Conservation (phyloP, 176 grass and related monocot genomes). For the Themeda triandra region DNA sequence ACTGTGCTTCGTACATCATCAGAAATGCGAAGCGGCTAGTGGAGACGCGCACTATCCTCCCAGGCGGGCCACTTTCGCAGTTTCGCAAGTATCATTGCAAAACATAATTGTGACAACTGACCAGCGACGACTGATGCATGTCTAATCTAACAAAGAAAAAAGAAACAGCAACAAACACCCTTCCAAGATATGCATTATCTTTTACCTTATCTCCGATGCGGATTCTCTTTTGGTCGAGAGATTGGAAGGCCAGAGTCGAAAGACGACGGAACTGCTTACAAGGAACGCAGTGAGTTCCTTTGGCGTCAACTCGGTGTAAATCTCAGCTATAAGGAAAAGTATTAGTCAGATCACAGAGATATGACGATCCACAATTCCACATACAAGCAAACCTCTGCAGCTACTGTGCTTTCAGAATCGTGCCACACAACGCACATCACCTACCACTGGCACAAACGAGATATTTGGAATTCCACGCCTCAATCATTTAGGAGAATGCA, state of each 20-base stretch:
- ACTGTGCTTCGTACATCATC: not conserved
- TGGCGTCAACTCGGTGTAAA: slow-evolving; percentile 14
- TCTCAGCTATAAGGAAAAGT: slow-evolving; percentile 14
- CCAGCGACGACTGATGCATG: not conserved
- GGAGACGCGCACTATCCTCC: not conserved
- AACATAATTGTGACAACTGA: slow-evolving; percentile 14
- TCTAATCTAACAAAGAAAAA: not conserved
- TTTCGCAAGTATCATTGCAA: not conserved
- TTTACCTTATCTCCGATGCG: not conserved
- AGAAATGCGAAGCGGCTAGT: not conserved
- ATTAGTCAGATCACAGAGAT: not conserved
- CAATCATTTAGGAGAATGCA: slow-evolving; percentile 18
- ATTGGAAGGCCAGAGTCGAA: slow-evolving; percentile 10
- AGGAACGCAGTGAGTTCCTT: slow-evolving; percentile 29
- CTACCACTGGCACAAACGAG: not conserved
- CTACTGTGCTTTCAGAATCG: not conserved
- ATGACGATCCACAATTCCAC: not conserved
- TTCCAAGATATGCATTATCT: not conserved
- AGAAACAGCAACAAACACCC: not conserved
- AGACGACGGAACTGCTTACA: slow-evolving; percentile 29
- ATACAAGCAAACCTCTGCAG: not conserved
- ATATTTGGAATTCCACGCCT: not conserved
- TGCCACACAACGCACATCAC: slow-evolving; percentile 2
- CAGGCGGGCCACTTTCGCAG: not conserved
- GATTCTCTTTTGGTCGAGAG: slow-evolving; percentile 7